Conservation (phyloP, 164 flowering plant genomes). For the Kingdonia uniflora region DNA sequence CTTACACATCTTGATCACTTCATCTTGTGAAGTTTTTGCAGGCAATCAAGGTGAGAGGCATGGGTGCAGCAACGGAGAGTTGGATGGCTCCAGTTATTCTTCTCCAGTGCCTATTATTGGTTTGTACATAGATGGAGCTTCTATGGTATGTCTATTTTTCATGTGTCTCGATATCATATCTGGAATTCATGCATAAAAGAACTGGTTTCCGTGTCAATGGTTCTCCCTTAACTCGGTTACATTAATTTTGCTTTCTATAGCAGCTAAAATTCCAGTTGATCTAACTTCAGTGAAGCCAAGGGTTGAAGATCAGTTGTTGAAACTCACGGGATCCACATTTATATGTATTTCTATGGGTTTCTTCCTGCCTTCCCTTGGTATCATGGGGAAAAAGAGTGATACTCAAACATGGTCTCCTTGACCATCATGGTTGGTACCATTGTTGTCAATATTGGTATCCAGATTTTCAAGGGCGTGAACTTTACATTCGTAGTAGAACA, state of each 20-base stretch:
- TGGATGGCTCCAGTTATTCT: slow-evolving; percentile 1
- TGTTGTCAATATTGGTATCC: slow-evolving; percentile 7
- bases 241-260: slow-evolving; percentile 3
- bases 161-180: neutral
- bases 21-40: no score
- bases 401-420: slow-evolving; percentile 4
- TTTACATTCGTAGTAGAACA: slow-evolving; percentile 6
- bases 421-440: slow-evolving; percentile 2
- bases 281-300: slow-evolving; percentile 10
- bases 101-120: slow-evolving; percentile 6
- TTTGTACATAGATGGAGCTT: neutral
- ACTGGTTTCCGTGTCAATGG: slow-evolving; percentile 10
- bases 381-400: neutral
- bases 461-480: slow-evolving; percentile 7
- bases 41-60: no score
- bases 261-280: slow-evolving; percentile 11
- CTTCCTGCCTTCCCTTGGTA: slow-evolving; percentile 10
- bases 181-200: neutral
- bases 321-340: slow-evolving; percentile 6
- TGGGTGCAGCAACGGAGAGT: neutral
- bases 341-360: slow-evolving; percentile 8
- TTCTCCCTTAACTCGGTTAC: slow-evolving; percentile 9
- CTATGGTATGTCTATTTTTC: slow-evolving; percentile 3
- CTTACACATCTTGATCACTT: no score
- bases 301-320: slow-evolving; percentile 6